These are phyloP conservation scores for Lactarius pseudohatsudake DNA, from an alignment of 768 basidiomycete genomes.

Conservation along the genomic window DNA sequence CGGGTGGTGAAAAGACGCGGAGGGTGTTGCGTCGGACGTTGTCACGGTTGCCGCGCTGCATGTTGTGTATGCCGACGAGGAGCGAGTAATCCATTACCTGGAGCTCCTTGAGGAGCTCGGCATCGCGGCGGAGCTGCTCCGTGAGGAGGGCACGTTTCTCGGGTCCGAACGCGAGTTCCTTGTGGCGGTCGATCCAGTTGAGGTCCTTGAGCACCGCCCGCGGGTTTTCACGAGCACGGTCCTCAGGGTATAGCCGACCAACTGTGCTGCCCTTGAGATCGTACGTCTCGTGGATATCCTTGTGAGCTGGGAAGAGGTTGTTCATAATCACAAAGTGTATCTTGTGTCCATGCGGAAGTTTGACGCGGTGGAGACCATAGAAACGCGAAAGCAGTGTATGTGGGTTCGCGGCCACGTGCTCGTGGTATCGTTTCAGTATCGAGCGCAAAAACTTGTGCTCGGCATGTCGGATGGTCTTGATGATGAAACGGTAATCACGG, in stretches of 20 bases:
- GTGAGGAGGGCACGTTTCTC: conserved; percentile 90
- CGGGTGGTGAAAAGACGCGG: conserved; percentile 84
- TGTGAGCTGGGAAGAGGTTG: conserved; percentile 96
- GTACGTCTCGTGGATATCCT: conserved; percentile 96
- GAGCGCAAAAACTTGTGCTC: conserved; percentile 92
- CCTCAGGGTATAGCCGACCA: conserved; percentile 84
- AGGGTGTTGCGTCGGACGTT: conserved; percentile 89
- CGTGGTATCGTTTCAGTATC: conserved; percentile 81
- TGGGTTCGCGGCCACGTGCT: conserved; percentile 85
- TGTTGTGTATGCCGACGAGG: conserved; percentile 90
- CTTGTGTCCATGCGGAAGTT: conserved; percentile 88
- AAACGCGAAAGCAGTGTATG: conserved; percentile 93
- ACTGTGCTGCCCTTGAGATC: conserved; percentile 96
- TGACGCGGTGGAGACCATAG: conserved; percentile 97
- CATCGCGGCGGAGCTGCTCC: conserved; percentile 87
- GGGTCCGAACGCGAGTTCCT: conserved; percentile 86
- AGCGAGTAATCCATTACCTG: conserved; percentile 97
- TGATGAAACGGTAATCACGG: conserved; percentile 98
- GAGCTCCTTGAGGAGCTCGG: conserved; percentile 77
- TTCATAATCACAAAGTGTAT: conserved; percentile 99
- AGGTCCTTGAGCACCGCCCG: conserved; percentile 92
- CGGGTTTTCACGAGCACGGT: conserved; percentile 72
- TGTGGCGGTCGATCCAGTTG: conserved; percentile 87
- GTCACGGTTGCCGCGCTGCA: conserved; percentile 87
- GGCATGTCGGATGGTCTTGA: conserved; percentile 94